Base-by-base conservation (phyloP, 306 rosid species). In the Begonia fuchsioides region DNA sequence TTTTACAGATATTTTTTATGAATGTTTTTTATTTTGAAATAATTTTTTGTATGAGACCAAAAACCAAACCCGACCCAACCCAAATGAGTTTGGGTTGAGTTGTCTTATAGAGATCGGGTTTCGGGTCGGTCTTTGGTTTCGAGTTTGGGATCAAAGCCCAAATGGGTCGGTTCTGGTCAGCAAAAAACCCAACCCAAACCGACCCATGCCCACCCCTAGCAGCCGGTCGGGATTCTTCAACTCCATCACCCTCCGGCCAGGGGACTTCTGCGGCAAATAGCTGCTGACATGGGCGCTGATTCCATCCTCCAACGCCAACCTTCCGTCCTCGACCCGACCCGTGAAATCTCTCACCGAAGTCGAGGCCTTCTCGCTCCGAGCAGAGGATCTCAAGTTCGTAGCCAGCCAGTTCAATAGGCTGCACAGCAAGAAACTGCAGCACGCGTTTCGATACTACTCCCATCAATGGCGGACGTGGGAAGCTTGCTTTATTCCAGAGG, bases 391-490 rank as follows among this genome's bases (percentile, higher is more conserved):
- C 12, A 81, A 75, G 52, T 81, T 74, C 19, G 88, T 90, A 1
- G 80, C 94, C 0, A 79, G 44, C 38, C 97, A 90, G 45, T 81
- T 90, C 49, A 83, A 77, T 77, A 75, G 82, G 14, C 93, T 84
- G 1, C 97, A 81, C 20, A 90, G 94, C 76, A 84, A 84, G 72
- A 80, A 50, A 70, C 75, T 90, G 14, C 97, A 81, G 51, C 95
- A 84, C 47, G 93, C 93, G 17, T 84, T 90, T 40, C 63, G 94
- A 63, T 84, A 81, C 61, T 76, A 81, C 46, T 84, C 97, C 14
- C 93, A 78, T 59, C 93, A 84, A 8, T 90, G 95, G 97, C 72
- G 97, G 47, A 66, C 93, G 8, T 90, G 95, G 94, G 90, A 84
- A 4, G 78, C 92, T 46, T 69, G 80, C 49, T 84, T 72, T 55